Conservation (phyloP, 495 filamentous ascomycete genomes). For the Hyaloscypha finlandica region DNA sequence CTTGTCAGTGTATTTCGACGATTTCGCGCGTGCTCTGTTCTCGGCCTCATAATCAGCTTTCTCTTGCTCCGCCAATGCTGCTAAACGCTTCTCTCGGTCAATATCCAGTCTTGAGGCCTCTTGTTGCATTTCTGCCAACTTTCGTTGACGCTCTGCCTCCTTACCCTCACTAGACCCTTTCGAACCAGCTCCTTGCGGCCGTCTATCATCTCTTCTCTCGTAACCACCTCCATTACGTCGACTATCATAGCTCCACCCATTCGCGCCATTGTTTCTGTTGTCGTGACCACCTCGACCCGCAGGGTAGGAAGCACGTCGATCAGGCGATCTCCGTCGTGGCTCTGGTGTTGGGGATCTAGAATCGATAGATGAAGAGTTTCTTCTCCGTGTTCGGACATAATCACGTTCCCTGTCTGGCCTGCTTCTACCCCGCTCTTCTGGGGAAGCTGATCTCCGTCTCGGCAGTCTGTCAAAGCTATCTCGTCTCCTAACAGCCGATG, state of each 20-base stretch:
- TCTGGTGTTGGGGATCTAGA: conserved; percentile 31
- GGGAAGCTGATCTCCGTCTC: conserved; percentile 36
- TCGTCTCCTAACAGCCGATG: conserved; percentile 7
- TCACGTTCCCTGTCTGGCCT: conserved; percentile 17
- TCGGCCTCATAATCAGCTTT: conserved; percentile 65
- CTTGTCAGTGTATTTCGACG: conserved; percentile 61
- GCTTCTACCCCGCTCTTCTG: conserved; percentile 24
- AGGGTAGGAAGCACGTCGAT: conserved; percentile 34
- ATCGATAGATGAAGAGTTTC: conserved; percentile 29
- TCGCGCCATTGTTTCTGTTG: conserved; percentile 20
- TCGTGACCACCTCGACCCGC: conserved; percentile 25
- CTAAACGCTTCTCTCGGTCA: conserved; percentile 70
- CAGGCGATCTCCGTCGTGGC: conserved; percentile 27
- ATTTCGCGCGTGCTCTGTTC: conserved; percentile 54
- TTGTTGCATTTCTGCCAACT: conserved; percentile 84
- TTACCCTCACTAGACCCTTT: conserved; percentile 33
- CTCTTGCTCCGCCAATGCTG: conserved; percentile 66
- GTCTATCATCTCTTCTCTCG: conserved; percentile 33
- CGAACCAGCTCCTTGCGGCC: conserved; percentile 11
- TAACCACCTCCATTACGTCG: conserved; percentile 25
- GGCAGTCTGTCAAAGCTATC: conserved; percentile 26
- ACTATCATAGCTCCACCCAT: conserved; percentile 21
- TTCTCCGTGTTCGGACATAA: conserved; percentile 17
- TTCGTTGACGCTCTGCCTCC: conserved; percentile 60
- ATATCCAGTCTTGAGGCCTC: conserved; percentile 78